Base-by-base conservation (phyloP, 2,329 filamentous ascomycete species). In the Parafenestella ontariensis region DNA sequence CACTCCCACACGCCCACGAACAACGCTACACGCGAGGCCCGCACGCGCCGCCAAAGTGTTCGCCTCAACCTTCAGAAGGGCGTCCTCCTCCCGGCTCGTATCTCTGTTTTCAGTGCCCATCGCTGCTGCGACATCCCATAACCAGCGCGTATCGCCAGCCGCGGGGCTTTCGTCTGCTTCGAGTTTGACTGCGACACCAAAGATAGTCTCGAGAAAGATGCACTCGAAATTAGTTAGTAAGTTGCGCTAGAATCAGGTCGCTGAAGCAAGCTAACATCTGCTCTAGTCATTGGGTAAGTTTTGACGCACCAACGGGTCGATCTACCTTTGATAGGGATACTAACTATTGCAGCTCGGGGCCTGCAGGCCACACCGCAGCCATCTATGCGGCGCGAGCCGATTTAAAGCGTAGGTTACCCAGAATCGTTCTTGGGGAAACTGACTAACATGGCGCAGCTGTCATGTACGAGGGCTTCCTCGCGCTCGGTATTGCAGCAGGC, bases 381-480 rank as follows among this genome's bases (percentile, higher is more conserved):
- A 88, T 99, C 76, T 99, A 99, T 80, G 89, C 97, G 70, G 90
- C 93, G 43, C 90, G 95, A 75, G 95, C 95, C 58, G 94, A 99
- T 77, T 81, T 99, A 75, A 91, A 96, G 79, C 95, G 85, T 88
- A 72, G 75, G 83, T 77, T 11, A n/a, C 21, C 10, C 17, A 8
- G n/a, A 23, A n/a, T 6, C 26, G 9, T 21, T 4, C 3, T 4
- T 23, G 1, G 9, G 8, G 18, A 18, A 26, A 3, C 3, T 13
- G 29, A 45, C 69, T 76, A 52, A 77, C 55, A 45, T n/a, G 49
- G 3, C 33, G 29, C 59, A 87, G 87, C 95, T 60, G 90, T 97
- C 60, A 84, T 99, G 66, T 99, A 98, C 76, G 95, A 99, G 81
- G 95, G 95, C 68, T 96, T 99, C 85, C 88, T 99, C 77, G 95